Conservation (phyloP, 2,329 filamentous ascomycete genomes). For the Fusarium goolgardi region DNA sequence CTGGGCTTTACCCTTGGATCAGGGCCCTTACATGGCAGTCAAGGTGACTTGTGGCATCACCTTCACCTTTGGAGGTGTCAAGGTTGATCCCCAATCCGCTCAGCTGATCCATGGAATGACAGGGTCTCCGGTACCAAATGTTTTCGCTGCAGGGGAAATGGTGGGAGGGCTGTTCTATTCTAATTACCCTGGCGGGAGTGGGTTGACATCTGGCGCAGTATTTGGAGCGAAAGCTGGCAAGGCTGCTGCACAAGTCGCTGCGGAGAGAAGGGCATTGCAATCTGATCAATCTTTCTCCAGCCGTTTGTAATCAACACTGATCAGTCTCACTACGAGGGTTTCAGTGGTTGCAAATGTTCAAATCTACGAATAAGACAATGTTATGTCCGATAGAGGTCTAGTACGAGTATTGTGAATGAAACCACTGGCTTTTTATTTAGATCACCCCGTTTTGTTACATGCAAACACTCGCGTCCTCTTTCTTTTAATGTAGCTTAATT, state of each 20-base stretch:
- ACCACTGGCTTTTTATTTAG: neutral
- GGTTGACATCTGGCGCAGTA: constrained; percentile 17
- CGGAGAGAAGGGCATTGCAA: accelerated
- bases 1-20: constrained; percentile 21
- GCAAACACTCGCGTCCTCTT: neutral
- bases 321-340: neutral
- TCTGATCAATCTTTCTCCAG: neutral
- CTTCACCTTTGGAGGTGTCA: constrained; percentile 17
- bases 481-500: neutral
- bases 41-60: constrained; percentile 24
- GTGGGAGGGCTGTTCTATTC: constrained; percentile 17
- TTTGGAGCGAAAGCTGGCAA: constrained; percentile 18
- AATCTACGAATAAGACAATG: too few relatives aligned
- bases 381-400: neutral
- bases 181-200: constrained; percentile 19
- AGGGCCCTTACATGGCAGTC: constrained; percentile 13
- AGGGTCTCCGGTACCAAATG: neutral
- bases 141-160: constrained; percentile 18
- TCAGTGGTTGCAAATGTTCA: too few relatives aligned
- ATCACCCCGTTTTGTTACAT: neutral
- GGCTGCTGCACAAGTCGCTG: constrained; percentile 2
- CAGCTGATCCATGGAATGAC: constrained; percentile 6
- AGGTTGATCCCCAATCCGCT: constrained; percentile 11
- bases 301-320: neutral
- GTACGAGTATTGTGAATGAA: neutral